Evolutionary conservation across 257 asterid species (phyloP), one percentile per base, ranked within the genome.

Genomic region (Capsicum rhomboideum): DNA sequence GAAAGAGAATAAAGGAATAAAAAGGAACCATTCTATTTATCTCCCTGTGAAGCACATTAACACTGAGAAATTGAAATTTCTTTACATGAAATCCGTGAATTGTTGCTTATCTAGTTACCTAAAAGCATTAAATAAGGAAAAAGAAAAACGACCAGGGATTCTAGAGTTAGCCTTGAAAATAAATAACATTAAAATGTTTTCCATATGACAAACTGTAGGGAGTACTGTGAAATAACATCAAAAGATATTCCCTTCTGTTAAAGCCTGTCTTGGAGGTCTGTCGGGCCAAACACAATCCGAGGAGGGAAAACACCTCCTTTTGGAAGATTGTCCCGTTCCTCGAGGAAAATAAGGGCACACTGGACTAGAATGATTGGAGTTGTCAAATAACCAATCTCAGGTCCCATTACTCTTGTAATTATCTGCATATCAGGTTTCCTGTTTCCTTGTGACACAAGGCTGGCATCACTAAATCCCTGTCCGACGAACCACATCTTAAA

Each of bases 401-500:
- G 99, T 53, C 99, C 99, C 83, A 49, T 88, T 46, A 96, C 97
- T 88, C 99, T 92, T 5, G 98, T 93, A 23, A 95, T 86, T 16
- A 96, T 87, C 86, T 96, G 93, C 89, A 90, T 85, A 75, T 96
- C 97, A 0, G 92, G 92, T 82, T 94, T 94, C 84, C 31, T 85
- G 61, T 83, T 84, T 6, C 91, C 91, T 77, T 86, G 68, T 6
- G 87, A 84, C 6, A 91, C 93, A 16, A 91, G 83, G 78, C 84
- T 86, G 1, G 29, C 29, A 34, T 94, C 97, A 12, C 93, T 88
- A 68, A 58, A 94, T n/a, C 98, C 98, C 2, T 86, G 93, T n/a
- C 98, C 98, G 2, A 96, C 89, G 34, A 96, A 96, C 98, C 98
- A 94, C 97, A 94, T 92, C 91, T 93, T 94, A 72, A 94, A 94